Conservation (phyloP, 2,329 filamentous ascomycete genomes). For the Cladosporium sphaerospermum region DNA sequence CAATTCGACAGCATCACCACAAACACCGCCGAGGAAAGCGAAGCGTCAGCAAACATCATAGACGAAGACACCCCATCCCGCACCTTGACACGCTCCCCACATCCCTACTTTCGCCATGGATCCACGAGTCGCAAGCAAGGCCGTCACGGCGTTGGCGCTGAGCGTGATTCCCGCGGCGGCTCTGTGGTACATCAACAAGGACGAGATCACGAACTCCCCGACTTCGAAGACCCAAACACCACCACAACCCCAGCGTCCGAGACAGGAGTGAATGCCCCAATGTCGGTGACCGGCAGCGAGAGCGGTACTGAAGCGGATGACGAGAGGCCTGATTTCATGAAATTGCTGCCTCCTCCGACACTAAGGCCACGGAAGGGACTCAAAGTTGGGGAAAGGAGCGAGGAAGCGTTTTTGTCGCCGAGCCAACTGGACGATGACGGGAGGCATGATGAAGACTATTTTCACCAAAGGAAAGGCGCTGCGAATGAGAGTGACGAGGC, state of each 20-base stretch:
- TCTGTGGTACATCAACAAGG: conserved; percentile 16
- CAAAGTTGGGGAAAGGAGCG: conserved; percentile 44
- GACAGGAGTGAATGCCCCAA: background rate
- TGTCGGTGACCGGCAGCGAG: conserved; percentile 51
- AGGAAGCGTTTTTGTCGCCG: conserved; percentile 42
- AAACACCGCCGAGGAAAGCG: too few species aligned
- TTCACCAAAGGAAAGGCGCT: conserved; percentile 15
- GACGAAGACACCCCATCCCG: conserved; percentile 13
- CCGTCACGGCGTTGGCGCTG: conserved; percentile 8
- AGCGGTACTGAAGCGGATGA: conserved; percentile 95
- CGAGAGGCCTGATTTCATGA: conserved; percentile 68
- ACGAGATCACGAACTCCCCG: conserved; percentile 11
- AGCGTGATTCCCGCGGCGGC: conserved; percentile 15
- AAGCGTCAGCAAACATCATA: background rate
- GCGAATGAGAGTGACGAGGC: conserved; percentile 23
- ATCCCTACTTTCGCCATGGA: conserved; percentile 25
- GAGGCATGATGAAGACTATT: conserved; percentile 34
- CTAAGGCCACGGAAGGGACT: conserved; percentile 69
- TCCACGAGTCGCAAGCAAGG: conserved; percentile 17
- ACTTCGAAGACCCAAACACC: conserved; percentile 3
- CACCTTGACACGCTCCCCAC: conserved; percentile 21
- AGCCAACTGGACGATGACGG: conserved; percentile 43
- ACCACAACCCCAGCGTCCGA: background rate
- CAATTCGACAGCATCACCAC: too few species aligned
- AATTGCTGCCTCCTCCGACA: conserved; percentile 76